Evolutionary conservation across 2,329 filamentous ascomycete genomes (phyloP), one percentile per base, ranked within the genome.

Genomic region (Annulohypoxylon truncatum): DNA sequence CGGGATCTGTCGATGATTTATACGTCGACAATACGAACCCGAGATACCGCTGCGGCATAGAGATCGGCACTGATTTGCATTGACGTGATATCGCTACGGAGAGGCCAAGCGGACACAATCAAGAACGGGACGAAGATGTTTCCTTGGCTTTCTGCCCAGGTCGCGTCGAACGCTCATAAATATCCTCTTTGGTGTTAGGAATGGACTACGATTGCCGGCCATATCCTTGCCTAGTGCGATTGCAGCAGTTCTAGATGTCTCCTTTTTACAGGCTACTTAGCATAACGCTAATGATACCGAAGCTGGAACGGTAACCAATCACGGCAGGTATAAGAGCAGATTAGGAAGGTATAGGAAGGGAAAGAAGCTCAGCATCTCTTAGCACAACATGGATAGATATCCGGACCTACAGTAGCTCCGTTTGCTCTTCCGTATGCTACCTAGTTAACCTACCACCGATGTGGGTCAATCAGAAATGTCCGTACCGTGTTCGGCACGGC

Each of bases 121-220:
- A 28, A 29, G 10, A 10, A 47, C 22, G 12, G 24, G 13, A 22
- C 10, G 4, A n/a, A n/a, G 22, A 24, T 2, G n/a, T 28, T 28
- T 28, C 24, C 44, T 28, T 48, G 24, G 20, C 13, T 3, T 47
- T 15, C 22, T 18, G 29, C n/a, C 13, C 18, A 48, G 9, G 5
- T 48, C 42, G 29, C 5, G 44, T 28, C 22, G n/a, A 48, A 28
- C 1, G 10, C 18, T 9, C 13, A 18, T 18, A 48, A 9, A 47
- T 13, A 47, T 7, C 42, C 22, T n/a, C 2, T 26, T 22, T 26
- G 24, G 6, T 58, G 13, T 13, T 31, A 24, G 0, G 24, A 47
- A 20, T 13, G 8, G 6, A 20, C 18, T n/a, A 35, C 64, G 51
- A 28, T 20, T 61, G 18, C 44, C 64, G 59, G 64, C 58, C 60